Conservation (phyloP, 2,329 filamentous ascomycete species). For the Neoarthrinium moseri region DNA sequence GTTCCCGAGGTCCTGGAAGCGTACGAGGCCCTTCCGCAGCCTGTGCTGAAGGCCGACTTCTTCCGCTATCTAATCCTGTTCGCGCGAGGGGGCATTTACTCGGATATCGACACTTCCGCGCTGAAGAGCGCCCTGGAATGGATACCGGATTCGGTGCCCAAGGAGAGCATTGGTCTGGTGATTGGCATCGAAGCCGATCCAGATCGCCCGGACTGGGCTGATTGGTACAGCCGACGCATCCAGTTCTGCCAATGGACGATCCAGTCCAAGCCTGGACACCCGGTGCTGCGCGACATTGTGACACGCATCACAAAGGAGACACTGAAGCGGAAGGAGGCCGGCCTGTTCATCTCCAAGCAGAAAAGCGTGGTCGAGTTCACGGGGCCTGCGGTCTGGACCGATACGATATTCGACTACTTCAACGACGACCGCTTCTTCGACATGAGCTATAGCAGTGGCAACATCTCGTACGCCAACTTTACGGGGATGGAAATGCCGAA, state of each 20-base stretch:
- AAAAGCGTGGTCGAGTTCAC: conserved; percentile 91
- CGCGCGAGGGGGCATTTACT: conserved; percentile 68
- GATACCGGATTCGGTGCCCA: conserved; percentile 77
- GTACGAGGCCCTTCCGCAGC: conserved; percentile 69
- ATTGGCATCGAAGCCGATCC: conserved; percentile 96
- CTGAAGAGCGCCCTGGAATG: conserved; percentile 82
- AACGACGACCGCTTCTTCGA: conserved; percentile 90
- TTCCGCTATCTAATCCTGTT: conserved; percentile 71
- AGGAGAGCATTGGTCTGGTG: conserved; percentile 77
- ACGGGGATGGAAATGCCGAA: conserved; percentile 81
- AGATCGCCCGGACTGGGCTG: conserved; percentile 84
- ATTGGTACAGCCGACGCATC: conserved; percentile 95
- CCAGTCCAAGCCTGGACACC: conserved; percentile 91
- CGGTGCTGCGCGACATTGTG: conserved; percentile 84
- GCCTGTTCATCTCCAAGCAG: conserved; percentile 49
- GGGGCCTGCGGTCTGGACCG: conserved; percentile 92
- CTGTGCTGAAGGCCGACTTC: conserved; percentile 77
- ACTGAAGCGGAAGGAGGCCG: conserved; percentile 66
- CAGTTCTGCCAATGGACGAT: conserved; percentile 99
- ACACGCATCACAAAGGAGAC: conserved; percentile 82
- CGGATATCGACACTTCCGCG: conserved; percentile 87
- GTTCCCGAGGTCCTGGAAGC: conserved; percentile 77
- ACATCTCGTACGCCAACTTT: conserved; percentile 85
- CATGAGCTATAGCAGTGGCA: conserved; percentile 65
- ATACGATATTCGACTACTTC: conserved; percentile 87